Evolutionary conservation across 345 rosid species (phyloP).

Genomic region (Sonneratia alba): DNA sequence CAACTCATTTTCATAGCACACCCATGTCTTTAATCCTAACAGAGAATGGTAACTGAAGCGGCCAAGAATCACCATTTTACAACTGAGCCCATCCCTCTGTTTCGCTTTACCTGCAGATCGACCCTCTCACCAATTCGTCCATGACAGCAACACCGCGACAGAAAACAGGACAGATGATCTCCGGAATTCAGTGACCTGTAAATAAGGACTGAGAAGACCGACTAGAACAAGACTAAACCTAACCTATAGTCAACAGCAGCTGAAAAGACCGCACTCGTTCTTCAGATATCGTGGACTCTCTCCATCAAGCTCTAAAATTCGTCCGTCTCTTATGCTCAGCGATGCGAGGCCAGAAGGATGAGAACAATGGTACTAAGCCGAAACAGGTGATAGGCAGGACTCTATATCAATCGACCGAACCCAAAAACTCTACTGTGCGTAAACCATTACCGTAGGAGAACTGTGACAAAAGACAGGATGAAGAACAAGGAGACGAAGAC

Average conservation of each 20-base stretch:
- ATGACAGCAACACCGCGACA: neutral
- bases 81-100: too few species aligned
- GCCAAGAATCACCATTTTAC: too few species aligned
- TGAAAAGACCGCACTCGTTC: neutral
- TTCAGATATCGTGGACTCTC: neutral
- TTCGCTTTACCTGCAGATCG: too few species aligned
- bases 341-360: neutral
- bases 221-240: neutral
- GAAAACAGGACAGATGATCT: constrained; percentile 1
- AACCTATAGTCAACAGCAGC: neutral
- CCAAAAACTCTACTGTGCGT: neutral
- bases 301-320: neutral
- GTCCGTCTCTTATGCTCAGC: neutral
- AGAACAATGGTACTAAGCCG: neutral
- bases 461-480: neutral
- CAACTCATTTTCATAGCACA: too few species aligned
- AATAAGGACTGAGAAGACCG: neutral
- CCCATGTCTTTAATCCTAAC: too few species aligned
- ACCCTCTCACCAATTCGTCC: too few species aligned
- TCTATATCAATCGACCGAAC: neutral
- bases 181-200: neutral
- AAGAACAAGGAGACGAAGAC: neutral
- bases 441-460: neutral
- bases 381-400: neutral
- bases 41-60: too few species aligned